These are phyloP conservation scores for Cornus suecica DNA, from an alignment of 148 eudicot species.

Conservation along the genomic window DNA sequence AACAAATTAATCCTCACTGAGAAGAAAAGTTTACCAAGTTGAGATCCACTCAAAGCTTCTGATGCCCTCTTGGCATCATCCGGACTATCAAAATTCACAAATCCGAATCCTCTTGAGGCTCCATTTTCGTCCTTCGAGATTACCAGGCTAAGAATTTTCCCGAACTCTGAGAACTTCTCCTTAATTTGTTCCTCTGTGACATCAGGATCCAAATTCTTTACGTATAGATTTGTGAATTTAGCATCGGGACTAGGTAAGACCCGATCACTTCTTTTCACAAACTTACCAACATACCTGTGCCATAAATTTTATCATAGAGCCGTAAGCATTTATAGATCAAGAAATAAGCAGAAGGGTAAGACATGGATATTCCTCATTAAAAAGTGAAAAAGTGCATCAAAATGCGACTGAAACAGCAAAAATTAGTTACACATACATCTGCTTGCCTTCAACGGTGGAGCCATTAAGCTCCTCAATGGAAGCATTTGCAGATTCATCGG, in stretches of 20 bases:
- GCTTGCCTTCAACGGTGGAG: constrained; percentile 43
- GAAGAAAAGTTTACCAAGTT: constrained; percentile 42
- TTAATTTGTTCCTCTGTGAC: constrained; percentile 46
- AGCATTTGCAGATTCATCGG: constrained; percentile 56
- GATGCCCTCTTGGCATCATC: constrained; percentile 62
- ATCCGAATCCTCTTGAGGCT: constrained; percentile 71
- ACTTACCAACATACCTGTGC: constrained; percentile 60
- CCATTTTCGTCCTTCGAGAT: constrained; percentile 62
- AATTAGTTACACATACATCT: constrained; percentile 47
- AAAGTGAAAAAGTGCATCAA: background rate
- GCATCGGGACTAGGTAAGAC: constrained; percentile 37
- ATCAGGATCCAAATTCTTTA: constrained; percentile 64
- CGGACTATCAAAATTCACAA: constrained; percentile 64
- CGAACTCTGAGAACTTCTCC: constrained; percentile 62
- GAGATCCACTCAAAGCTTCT: constrained; percentile 67
- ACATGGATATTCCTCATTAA: background rate
- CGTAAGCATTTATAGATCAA: background rate
- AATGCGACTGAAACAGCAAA: background rate
- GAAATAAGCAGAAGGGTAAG: background rate
- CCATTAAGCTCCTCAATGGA: constrained; percentile 69
- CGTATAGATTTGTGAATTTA: constrained; percentile 61
- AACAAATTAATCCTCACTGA: background rate
- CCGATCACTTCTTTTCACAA: constrained; percentile 60
- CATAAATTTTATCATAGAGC: background rate
- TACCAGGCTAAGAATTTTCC: constrained; percentile 62